A percentile compares a stretch with the other conserved stretches of the same genome.
Conservation (phyloP, 208 protist species). For the Willaertia magna region DNA sequence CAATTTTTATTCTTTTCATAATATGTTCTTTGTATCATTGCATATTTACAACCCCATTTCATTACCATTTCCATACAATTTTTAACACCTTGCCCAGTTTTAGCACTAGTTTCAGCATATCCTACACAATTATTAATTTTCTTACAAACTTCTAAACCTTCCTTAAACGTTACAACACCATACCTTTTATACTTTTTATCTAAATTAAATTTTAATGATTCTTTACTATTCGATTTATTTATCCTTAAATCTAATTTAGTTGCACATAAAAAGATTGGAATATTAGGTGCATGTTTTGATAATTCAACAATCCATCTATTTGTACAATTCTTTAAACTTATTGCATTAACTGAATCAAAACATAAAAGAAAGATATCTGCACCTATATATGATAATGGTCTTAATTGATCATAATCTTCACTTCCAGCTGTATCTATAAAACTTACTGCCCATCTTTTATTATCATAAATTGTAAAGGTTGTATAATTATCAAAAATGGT, state of each 20-base stretch:
- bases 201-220: neutral
- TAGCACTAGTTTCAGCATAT: neutral
- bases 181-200: neutral
- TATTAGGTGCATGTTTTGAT: conserved; percentile 40
- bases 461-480: neutral
- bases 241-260: conserved; percentile 5
- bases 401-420: conserved; percentile 12
- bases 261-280: conserved; percentile 6
- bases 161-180: neutral
- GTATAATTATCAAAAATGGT: conserved; percentile 10
- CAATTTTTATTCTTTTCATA: too few species aligned
- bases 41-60: too few species aligned
- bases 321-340: neutral
- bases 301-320: conserved; percentile 48
- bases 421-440: conserved; percentile 4
- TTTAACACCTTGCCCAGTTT: neutral
- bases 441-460: neutral
- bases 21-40: too few species aligned
- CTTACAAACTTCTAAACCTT: neutral
- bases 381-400: neutral
- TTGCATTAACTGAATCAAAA: neutral
- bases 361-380: neutral
- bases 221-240: neutral
- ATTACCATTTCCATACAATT: neutral
- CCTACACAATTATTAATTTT: neutral